A percentile compares a stretch with the other conserved stretches of the same genome.
These are phyloP conservation scores for Mycosphaerelloides madeirae DNA, from an alignment of 2,329 filamentous ascomycete genomes.

Conservation along the genomic window DNA sequence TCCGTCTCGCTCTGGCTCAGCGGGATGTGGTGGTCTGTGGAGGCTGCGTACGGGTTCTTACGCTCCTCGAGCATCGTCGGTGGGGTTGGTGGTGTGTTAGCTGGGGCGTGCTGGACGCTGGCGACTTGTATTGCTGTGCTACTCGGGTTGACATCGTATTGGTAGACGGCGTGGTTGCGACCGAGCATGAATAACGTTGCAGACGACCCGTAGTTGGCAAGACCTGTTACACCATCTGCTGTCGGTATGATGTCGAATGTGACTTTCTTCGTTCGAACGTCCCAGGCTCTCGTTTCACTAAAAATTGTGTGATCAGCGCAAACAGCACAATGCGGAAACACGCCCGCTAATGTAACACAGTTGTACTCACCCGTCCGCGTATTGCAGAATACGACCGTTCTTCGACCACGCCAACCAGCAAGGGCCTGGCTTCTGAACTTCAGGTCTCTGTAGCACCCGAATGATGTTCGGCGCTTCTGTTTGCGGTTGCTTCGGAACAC, in stretches of 20 bases:
- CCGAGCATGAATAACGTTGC: slow-evolving; percentile 91
- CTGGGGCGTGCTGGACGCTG: slow-evolving; percentile 80
- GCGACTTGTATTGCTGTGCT: slow-evolving; percentile 69
- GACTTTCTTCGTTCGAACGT: slow-evolving; percentile 96
- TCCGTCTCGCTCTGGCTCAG: slow-evolving; percentile 51
- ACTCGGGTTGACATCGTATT: slow-evolving; percentile 82
- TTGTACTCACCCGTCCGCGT: slow-evolving; percentile 72
- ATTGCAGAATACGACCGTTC: slow-evolving; percentile 92
- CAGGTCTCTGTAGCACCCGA: slow-evolving; percentile 73
- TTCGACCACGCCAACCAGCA: slow-evolving; percentile 99
- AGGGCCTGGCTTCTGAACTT: slow-evolving; percentile 66
- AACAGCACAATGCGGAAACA: not conserved
- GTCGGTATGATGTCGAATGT: slow-evolving; percentile 86
- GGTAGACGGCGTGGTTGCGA: slow-evolving; percentile 82
- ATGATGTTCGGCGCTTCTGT: slow-evolving; percentile 78
- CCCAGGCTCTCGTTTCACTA: slow-evolving; percentile 87
- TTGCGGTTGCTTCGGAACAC: slow-evolving; percentile 75
- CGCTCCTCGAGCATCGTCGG: slow-evolving; percentile 75
- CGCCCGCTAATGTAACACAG: not conserved
- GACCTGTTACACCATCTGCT: slow-evolving; percentile 70
- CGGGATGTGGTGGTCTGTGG: slow-evolving; percentile 26
- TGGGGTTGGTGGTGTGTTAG: slow-evolving; percentile 72
- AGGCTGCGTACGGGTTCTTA: slow-evolving; percentile 41
- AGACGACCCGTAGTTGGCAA: slow-evolving; percentile 83
- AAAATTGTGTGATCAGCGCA: slow-evolving; percentile 1